phyloP scores from a whole-genome alignment of 1,284 basidiomycete genomes.

The Fomitopsis pinicola region DNA sequence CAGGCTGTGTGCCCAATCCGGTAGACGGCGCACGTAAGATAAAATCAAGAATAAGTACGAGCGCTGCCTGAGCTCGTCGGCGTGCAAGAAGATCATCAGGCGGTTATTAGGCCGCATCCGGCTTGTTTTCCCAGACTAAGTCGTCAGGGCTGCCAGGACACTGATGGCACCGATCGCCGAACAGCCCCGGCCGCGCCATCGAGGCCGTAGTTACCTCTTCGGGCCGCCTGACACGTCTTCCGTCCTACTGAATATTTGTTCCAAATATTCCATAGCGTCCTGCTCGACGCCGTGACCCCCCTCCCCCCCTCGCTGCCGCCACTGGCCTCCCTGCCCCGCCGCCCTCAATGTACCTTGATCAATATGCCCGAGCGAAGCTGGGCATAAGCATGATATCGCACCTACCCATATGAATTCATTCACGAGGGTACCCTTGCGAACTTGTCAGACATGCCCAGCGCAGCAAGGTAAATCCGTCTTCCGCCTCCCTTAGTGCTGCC shows the following conservation, averaged over 20 bases:
- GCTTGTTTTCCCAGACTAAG: constrained; percentile 7
- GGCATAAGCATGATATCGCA: not conserved
- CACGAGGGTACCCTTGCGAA: not conserved
- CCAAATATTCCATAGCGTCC: not conserved
- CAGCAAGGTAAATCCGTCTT: not conserved
- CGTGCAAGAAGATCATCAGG: constrained; percentile 5
- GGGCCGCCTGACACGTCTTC: not conserved
- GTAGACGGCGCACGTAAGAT: not conserved
- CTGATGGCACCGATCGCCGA: constrained; percentile 11
- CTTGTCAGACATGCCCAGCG: not conserved
- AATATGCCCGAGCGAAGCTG: too few species aligned
- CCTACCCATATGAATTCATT: not conserved
- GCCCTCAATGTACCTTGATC: not conserved
- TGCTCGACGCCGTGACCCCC: not conserved
- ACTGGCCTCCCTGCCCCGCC: not conserved
- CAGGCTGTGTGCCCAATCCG: not conserved
- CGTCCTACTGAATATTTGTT: not conserved
- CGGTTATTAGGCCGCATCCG: constrained; percentile 4
- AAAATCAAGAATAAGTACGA: not conserved
- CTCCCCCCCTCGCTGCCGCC: not conserved
- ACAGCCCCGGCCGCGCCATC: constrained; percentile 6
- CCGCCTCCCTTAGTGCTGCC: not conserved
- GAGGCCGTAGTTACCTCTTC: not conserved
- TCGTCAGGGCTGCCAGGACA: constrained; percentile 6
- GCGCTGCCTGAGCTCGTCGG: not conserved